These are phyloP conservation scores for Azolla pinnata DNA, from an alignment of 75 land plant species.

Conservation along the genomic window DNA sequence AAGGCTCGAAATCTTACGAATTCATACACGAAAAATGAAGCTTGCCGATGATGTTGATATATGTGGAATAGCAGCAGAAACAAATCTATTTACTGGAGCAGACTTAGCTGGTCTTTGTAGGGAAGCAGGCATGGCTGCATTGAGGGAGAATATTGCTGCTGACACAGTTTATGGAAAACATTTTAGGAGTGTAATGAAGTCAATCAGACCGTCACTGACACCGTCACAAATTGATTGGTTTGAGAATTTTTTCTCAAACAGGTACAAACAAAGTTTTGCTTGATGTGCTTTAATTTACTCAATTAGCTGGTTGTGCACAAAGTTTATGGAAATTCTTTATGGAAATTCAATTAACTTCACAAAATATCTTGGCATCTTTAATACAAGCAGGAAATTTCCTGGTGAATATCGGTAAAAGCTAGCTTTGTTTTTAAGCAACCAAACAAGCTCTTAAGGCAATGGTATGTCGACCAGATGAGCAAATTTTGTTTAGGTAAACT, in stretches of 20 bases:
- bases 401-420: no score
- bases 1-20: constrained; percentile 54
- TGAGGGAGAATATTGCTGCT: constrained; percentile 57
- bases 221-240: constrained; percentile 28
- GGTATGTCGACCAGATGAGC: no score
- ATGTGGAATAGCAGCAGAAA: constrained; percentile 39
- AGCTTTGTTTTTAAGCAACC: no score
- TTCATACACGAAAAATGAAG: constrained; percentile 64
- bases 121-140: constrained; percentile 75
- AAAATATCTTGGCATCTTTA: no score
- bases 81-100: constrained; percentile 75
- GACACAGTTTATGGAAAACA: constrained; percentile 39
- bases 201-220: constrained; percentile 36
- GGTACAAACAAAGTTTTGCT: not conserved
- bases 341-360: no score
- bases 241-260: constrained; percentile 8
- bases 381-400: no score
- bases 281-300: not conserved
- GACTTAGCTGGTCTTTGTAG: constrained; percentile 66
- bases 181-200: constrained; percentile 36
- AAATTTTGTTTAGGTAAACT: no score
- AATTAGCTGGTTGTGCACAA: no score
- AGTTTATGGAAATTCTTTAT: no score
- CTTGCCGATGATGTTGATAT: constrained; percentile 56
- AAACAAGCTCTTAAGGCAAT: no score